These are phyloP conservation scores for Aspergillus pseudoviridinutans DNA, from an alignment of 2,329 filamentous ascomycete species.

Conservation along the genomic window DNA sequence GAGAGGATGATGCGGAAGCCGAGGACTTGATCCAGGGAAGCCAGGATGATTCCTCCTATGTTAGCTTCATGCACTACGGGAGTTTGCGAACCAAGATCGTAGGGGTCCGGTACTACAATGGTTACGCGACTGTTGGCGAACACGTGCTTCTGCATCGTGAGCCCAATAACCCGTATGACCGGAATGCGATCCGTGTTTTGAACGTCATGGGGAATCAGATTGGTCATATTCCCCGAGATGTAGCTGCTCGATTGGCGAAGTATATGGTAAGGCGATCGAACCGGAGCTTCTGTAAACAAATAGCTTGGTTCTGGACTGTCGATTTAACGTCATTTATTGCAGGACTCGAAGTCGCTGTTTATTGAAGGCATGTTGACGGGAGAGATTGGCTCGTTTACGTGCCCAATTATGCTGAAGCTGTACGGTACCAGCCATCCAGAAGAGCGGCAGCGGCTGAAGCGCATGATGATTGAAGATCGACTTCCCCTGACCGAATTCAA, in stretches of 20 bases:
- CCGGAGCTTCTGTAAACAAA: not conserved
- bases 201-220: slow-evolving; percentile 74
- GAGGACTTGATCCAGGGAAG: slow-evolving; percentile 27
- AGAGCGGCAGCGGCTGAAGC: slow-evolving; percentile 54
- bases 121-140: slow-evolving; percentile 60
- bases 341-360: slow-evolving; percentile 56
- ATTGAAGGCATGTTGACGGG: slow-evolving; percentile 69
- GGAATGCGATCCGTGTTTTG: slow-evolving; percentile 72
- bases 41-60: slow-evolving; percentile 34
- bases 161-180: slow-evolving; percentile 65
- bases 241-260: slow-evolving; percentile 68
- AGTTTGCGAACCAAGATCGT: slow-evolving; percentile 54
- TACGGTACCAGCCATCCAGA: slow-evolving; percentile 62
- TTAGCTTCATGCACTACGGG: slow-evolving; percentile 38
- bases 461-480: slow-evolving; percentile 60
- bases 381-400: slow-evolving; percentile 64
- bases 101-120: slow-evolving; percentile 60
- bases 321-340: slow-evolving; percentile 9
- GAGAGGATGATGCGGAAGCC: slow-evolving; percentile 37
- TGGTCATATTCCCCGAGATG: slow-evolving; percentile 66
- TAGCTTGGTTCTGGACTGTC: not conserved
- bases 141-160: slow-evolving; percentile 62
- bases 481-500: slow-evolving; percentile 54
- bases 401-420: slow-evolving; percentile 65
- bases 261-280: slow-evolving; percentile 58